Base-by-base conservation (phyloP, 2,329 filamentous ascomycete genomes). In the Pestalotiopsis sp. region DNA sequence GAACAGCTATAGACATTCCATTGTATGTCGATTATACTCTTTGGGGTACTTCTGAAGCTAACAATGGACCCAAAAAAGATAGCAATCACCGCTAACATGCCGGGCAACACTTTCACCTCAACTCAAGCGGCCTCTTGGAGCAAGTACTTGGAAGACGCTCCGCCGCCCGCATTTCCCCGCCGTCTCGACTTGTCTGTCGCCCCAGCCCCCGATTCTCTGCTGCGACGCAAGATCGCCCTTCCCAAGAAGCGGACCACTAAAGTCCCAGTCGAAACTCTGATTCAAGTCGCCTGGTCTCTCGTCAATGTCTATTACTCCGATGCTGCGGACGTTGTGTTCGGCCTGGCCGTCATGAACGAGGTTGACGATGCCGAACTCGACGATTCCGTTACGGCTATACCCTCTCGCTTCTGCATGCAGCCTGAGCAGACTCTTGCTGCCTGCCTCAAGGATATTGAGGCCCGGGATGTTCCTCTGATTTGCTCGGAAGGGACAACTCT, bases 231-330 rank as follows among this genome's bases (percentile, higher is more conserved):
- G 40, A 65, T 65, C 20, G 62, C 40, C 38, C 36, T 45, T 12
- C 62, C 45, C 38, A 65, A 65, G 40, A 45, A 65, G 62, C 45
- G 62, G 4, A 45, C 27, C 27, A n/a, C 38, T 40, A 68, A 58
- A 31, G 31, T 57, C 17, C 63, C 61, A 12, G 38, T 65, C 36
- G 56, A 58, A 31, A 40, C 45, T 23, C 59, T 68, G 4, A 60
- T 65, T 12, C 25, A 64, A 20, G 57, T 60, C 3, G 61, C 66
- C n/a, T 68, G 66, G 61, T 40, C 66, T 45, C 66, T 68, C 17
- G 66, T 68, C 20, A 65, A 63, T 27, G 60, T 68, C 9, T 63
- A 68, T 20, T 68, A 68, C 27, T 68, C 66, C 12, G 66, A 68
- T 45, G 60, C 66, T 17, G 66, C 63, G 36, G 66, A 68, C 13